Conservation (phyloP, 2,329 filamentous ascomycete species). For the Stagonosporopsis cucurbitacearum region DNA sequence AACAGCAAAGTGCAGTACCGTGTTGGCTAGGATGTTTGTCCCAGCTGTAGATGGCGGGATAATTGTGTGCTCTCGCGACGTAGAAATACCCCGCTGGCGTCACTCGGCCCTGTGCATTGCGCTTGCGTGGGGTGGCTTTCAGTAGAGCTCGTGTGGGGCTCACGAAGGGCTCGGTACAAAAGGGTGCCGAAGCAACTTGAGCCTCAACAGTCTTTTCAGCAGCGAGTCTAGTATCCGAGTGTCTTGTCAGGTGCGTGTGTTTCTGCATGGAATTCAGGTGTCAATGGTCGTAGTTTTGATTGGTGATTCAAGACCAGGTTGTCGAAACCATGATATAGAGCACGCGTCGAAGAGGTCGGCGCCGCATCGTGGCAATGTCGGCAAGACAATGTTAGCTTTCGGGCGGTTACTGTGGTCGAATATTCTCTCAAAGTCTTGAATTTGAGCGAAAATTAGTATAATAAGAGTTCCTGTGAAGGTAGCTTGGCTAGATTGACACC, state of each 20-base stretch:
- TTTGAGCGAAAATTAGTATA: not conserved
- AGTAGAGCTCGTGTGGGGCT: no score
- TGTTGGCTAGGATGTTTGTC: conserved; percentile 21
- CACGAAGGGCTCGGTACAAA: conserved; percentile 28
- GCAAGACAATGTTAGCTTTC: not conserved
- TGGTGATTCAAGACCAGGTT: not conserved
- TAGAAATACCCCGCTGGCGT: conserved; percentile 31
- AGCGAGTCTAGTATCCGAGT: not conserved
- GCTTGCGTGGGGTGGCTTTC: conserved; percentile 20
- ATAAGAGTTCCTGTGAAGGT: not conserved
- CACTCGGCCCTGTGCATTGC: conserved; percentile 14
- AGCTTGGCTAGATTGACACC: not conserved
- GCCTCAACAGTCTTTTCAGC: not conserved
- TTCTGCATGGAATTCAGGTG: not conserved
- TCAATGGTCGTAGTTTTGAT: not conserved
- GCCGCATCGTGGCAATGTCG: not conserved
- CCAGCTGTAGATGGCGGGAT: conserved; percentile 29
- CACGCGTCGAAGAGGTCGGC: not conserved
- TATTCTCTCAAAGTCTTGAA: not conserved
- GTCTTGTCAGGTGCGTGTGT: not conserved
- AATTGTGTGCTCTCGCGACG: conserved; percentile 33
- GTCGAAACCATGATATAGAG: not conserved
- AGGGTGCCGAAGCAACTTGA: conserved; percentile 22
- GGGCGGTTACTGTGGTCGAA: not conserved
- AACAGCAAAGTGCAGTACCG: conserved; percentile 23